These are phyloP conservation scores for Pichia thaimueangensis DNA, from an alignment of 805 yeast species.

Conservation along the genomic window DNA sequence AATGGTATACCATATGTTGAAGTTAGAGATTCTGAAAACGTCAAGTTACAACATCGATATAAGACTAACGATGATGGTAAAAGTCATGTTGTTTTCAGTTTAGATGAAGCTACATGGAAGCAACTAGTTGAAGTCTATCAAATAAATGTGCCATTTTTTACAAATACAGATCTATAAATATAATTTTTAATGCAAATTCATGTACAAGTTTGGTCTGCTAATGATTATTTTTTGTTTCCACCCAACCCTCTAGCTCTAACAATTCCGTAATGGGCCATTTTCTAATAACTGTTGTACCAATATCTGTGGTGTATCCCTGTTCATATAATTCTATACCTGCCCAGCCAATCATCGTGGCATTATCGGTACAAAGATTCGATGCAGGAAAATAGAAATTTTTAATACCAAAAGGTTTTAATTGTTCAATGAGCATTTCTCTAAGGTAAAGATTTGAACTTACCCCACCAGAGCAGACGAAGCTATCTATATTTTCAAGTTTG, in stretches of 20 bases:
- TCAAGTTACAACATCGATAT: slow-evolving; percentile 20
- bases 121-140: slow-evolving; percentile 45
- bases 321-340: slow-evolving; percentile 90
- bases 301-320: slow-evolving; percentile 40
- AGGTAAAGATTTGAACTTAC: slow-evolving; percentile 72
- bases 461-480: slow-evolving; percentile 85
- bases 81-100: slow-evolving; percentile 65
- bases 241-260: slow-evolving; percentile 47
- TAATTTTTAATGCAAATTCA: neutral
- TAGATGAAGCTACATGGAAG: slow-evolving; percentile 65
- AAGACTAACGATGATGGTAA: slow-evolving; percentile 22
- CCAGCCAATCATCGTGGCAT: slow-evolving; percentile 96
- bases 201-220: neutral
- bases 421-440: slow-evolving; percentile 40
- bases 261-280: slow-evolving; percentile 76
- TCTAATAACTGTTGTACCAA: slow-evolving; percentile 57
- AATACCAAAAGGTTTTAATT: slow-evolving; percentile 27
- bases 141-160: slow-evolving; percentile 46
- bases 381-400: slow-evolving; percentile 60
- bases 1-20: slow-evolving; percentile 33
- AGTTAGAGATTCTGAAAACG: slow-evolving; percentile 19
- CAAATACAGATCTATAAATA: neutral
- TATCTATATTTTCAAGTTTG: slow-evolving; percentile 36
- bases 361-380: slow-evolving; percentile 77
- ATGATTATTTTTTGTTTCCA: neutral